phyloP scores from a whole-genome alignment of 1,139 yeast species.

The Scheffersomyces quercinus region DNA sequence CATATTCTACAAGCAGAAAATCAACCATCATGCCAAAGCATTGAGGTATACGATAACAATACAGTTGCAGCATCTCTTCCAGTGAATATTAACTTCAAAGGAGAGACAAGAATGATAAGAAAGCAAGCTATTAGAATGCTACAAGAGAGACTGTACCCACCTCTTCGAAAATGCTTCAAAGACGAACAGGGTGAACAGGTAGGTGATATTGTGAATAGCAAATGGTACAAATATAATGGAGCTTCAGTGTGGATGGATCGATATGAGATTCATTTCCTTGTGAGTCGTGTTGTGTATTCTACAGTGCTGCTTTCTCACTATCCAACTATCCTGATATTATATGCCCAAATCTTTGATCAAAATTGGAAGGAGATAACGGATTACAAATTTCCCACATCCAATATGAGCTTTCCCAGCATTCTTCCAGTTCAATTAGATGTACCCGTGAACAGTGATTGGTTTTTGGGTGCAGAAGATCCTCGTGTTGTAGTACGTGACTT shows the following conservation, averaged over 20 bases:
- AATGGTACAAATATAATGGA: conserved; percentile 13
- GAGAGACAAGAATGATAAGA: no score
- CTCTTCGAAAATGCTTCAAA: not conserved
- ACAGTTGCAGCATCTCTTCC: no score
- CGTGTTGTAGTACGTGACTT: conserved; percentile 10
- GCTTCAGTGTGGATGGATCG: conserved; percentile 18
- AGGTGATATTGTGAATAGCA: conserved; percentile 1
- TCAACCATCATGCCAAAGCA: no score
- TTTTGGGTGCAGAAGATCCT: conserved; percentile 15
- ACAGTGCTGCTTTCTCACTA: conserved; percentile 7
- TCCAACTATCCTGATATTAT: conserved; percentile 15
- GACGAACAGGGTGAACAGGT: not conserved
- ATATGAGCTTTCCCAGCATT: conserved; percentile 7
- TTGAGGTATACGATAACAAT: no score
- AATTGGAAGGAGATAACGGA: conserved; percentile 15
- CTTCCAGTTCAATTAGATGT: conserved; percentile 9
- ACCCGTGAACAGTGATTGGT: conserved; percentile 7
- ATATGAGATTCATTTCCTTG: conserved; percentile 16
- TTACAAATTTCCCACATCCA: conserved; percentile 4
- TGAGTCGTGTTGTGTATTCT: conserved; percentile 14
- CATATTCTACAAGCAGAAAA: no score
- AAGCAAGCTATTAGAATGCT: no score
- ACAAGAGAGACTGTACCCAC: no score
- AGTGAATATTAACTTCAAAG: no score
- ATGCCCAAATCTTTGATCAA: conserved; percentile 15